Evolutionary conservation across 305 asterid genomes (phyloP).

Genomic region (Fraxinus latifolia): DNA sequence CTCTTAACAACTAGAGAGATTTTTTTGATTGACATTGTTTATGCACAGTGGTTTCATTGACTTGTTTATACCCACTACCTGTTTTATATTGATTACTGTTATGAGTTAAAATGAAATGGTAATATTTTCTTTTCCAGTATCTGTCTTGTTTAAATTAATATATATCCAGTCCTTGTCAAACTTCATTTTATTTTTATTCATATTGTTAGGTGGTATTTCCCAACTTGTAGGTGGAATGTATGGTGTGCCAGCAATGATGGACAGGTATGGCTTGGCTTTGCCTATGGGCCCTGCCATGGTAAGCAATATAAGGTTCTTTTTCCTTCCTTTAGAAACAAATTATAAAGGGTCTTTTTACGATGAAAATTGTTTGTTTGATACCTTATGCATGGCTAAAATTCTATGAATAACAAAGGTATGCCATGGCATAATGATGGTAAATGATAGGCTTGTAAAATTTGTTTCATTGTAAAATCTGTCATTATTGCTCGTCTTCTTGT

Average conservation of each 20-base stretch:
- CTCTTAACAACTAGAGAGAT: not conserved
- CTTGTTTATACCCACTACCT: not conserved
- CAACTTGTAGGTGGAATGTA: conserved; percentile 64
- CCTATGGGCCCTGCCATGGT: conserved; percentile 77
- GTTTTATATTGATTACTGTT: not conserved
- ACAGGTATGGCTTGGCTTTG: conserved; percentile 60
- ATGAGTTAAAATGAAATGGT: conserved; percentile 7
- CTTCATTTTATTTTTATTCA: not conserved
- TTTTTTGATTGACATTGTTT: not conserved
- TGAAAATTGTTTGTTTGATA: not conserved
- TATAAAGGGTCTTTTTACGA: not conserved
- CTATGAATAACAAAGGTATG: not conserved
- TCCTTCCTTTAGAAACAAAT: not conserved
- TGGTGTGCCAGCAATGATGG: conserved; percentile 76
- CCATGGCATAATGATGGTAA: conserved; percentile 1
- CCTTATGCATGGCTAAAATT: not conserved
- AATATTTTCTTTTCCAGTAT: conserved; percentile 2
- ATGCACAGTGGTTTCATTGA: not conserved
- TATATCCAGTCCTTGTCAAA: not conserved
- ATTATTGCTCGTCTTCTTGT: not conserved
- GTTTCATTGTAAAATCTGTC: not conserved
- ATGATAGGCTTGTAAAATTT: not conserved
- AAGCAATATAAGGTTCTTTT: conserved; percentile 13
- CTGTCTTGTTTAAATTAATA: not conserved
- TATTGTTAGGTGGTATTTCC: not conserved